Evolutionary conservation across 805 yeast genomes (phyloP).

Genomic region (Yamadazyma phyllophila): DNA sequence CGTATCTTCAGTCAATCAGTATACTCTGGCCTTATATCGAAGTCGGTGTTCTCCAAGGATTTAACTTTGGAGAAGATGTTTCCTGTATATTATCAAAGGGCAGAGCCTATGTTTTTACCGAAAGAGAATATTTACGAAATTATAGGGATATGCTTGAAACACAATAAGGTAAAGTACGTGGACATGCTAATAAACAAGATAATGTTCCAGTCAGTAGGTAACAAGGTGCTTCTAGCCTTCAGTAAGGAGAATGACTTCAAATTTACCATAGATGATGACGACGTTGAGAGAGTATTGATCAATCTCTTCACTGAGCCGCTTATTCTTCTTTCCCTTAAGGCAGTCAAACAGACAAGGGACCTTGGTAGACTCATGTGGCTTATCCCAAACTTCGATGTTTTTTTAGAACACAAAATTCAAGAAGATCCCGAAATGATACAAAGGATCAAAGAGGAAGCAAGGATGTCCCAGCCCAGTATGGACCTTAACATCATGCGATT

Average conservation of each 20-base stretch:
- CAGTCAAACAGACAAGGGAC: constrained; percentile 26
- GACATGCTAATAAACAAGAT: constrained; percentile 35
- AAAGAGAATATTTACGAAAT: constrained; percentile 23
- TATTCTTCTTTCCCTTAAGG: constrained; percentile 21
- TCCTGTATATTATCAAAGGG: constrained; percentile 10
- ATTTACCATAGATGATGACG: constrained; percentile 11
- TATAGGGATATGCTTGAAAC: constrained; percentile 27
- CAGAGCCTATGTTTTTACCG: constrained; percentile 17
- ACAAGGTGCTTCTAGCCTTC: constrained; percentile 8
- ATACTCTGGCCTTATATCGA: constrained; percentile 23
- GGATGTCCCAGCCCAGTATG: neutral
- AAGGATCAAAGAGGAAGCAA: neutral
- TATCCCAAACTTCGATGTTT: constrained; percentile 30
- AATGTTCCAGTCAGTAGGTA: constrained; percentile 22
- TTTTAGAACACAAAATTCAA: neutral
- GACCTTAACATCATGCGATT: no score
- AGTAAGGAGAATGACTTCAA: constrained; percentile 7
- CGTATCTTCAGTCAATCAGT: constrained; percentile 18
- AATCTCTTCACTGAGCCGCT: constrained; percentile 22
- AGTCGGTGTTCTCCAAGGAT: constrained; percentile 20
- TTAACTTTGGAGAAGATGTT: constrained; percentile 3
- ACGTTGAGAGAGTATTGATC: constrained; percentile 13
- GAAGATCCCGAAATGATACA: neutral
- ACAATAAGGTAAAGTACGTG: constrained; percentile 25
- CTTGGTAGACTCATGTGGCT: constrained; percentile 35